Base-by-base conservation (phyloP, 139 green algal genomes). In the Tetradesmus obliquus region DNA sequence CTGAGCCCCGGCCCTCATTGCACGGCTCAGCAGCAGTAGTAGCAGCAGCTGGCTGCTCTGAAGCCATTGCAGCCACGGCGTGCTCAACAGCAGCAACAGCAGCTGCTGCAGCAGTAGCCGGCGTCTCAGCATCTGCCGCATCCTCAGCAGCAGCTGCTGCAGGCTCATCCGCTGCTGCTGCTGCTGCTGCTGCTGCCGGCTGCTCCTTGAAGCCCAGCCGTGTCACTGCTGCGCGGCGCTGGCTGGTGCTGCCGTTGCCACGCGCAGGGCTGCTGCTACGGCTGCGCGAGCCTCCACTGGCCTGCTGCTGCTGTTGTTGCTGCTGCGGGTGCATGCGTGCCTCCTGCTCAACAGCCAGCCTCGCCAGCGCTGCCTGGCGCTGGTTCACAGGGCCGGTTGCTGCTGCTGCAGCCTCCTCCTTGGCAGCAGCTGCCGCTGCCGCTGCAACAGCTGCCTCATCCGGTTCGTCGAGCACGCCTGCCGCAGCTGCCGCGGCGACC, bases 401-500 rank as follows among this genome's bases (percentile, higher is more conserved):
- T 55, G 82, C 54, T 20, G 81, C 81, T 69, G 54, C 81, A 13
- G 81, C 82, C 57, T 51, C 69, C 45, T 32, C 85, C 54, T 4
- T 66, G 0, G 9, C 62, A 3, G 32, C 62, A 54, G 71, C 86
- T 9, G 51, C 86, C 32, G 86, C 86, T 51, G 55, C 20, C 7
- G 84, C 24, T 53, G 66, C 13, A 5, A 66, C 85, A 71, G 85
- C 15, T 6, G 72, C 45, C 13, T n/a, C 76, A 3, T 84, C 86
- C 55, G 86, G 86, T 6, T 54, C 53, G n/a, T 90, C 86, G 6
- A 90, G 86, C 17, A 90, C 86, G 17, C 86, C 86, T 74, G 86
- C 86, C 32, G 86, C 86, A 24, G 86, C 86, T 32, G 86, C 86
- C 72, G 86, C 86, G 55, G 86, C 86, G 71, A 84, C 86, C 17